Conservation (phyloP, 169 alveolate species). For the Ichthyophthirius multifiliis region DNA sequence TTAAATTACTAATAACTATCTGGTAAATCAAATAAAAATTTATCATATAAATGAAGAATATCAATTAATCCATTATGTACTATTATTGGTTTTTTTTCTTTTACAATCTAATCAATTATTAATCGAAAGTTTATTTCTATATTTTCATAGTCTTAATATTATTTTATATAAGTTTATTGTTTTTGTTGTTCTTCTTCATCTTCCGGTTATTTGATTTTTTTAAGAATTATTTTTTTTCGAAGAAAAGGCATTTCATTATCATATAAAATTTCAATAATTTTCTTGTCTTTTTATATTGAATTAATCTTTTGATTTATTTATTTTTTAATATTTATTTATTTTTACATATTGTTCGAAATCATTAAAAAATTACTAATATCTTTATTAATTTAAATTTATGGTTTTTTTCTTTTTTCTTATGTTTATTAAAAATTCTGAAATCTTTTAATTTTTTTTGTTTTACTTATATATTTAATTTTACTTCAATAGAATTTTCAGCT, state of each 20-base stretch:
- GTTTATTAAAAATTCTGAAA: background rate
- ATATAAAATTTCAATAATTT: background rate
- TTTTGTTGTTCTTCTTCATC: background rate
- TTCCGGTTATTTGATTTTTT: background rate
- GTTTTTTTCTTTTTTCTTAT: background rate
- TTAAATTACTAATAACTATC: constrained; percentile 6
- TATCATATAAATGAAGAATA: constrained; percentile 36
- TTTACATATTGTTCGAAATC: background rate
- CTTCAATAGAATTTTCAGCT: too few species aligned
- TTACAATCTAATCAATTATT: background rate
- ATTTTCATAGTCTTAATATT: background rate
- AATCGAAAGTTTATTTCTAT: background rate
- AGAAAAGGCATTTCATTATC: background rate
- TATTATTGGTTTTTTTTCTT: constrained; percentile 26
- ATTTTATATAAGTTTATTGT: background rate
- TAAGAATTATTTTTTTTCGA: background rate
- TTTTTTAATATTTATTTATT: background rate
- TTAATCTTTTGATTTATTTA: too few species aligned
- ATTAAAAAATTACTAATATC: background rate
- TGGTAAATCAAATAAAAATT: constrained; percentile 27
- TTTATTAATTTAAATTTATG: background rate
- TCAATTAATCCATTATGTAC: constrained; percentile 50
- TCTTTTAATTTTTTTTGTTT: too few species aligned
- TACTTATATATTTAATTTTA: too few species aligned
- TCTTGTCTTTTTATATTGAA: too few species aligned